phyloP scores from a whole-genome alignment of 805 yeast species.

The Saturnispora zaruensis region DNA sequence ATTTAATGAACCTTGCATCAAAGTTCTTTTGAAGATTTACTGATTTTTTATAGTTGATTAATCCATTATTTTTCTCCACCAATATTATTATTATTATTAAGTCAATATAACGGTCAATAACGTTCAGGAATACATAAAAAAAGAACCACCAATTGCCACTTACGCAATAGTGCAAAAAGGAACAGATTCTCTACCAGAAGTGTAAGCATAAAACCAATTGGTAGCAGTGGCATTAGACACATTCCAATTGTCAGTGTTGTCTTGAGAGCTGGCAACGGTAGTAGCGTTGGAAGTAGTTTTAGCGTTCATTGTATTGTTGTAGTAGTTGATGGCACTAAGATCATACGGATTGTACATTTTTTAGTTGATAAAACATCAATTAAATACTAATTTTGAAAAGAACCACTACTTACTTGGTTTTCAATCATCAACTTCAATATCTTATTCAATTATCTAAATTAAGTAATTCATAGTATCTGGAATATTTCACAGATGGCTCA shows the following conservation, averaged over 20 bases:
- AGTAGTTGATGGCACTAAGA: neutral
- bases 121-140: neutral
- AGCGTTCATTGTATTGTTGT: slow-evolving; percentile 7
- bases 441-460: neutral
- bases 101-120: neutral
- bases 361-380: neutral
- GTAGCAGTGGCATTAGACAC: neutral
- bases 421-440: neutral
- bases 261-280: neutral
- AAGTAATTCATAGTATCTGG: neutral
- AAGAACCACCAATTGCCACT: neutral
- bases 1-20: slow-evolving; percentile 12
- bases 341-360: neutral
- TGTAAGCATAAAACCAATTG: neutral
- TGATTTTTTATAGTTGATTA: neutral
- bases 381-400: neutral
- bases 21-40: slow-evolving; percentile 7
- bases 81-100: neutral
- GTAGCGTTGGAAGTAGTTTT: slow-evolving; percentile 2
- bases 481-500: neutral
- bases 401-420: too few relatives aligned
- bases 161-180: slow-evolving; percentile 6
- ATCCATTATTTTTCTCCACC: neutral
- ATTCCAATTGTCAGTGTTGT: slow-evolving; percentile 4
- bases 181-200: neutral